phyloP scores from a whole-genome alignment of 2,329 filamentous ascomycete species.

The Cordyceps pruinosa region DNA sequence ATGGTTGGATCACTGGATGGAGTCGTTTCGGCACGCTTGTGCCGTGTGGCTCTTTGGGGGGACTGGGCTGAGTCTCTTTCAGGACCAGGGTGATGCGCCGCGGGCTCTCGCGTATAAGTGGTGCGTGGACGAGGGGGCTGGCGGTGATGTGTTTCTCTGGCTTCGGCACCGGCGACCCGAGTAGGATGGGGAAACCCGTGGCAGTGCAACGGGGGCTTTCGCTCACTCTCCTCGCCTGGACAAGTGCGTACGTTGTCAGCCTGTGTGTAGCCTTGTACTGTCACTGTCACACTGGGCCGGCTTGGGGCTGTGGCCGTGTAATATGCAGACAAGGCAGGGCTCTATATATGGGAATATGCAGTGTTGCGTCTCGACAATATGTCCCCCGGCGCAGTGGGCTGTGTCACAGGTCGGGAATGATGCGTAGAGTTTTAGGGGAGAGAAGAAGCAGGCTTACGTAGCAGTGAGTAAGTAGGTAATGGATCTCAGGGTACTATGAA shows the following conservation, averaged over 20 bases:
- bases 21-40: conserved; percentile 8
- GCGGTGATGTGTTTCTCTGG: neutral
- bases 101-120: conserved; percentile 1
- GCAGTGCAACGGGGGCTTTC: neutral
- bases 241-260: no score
- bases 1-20: conserved; percentile 6
- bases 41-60: conserved; percentile 1
- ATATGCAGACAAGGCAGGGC: neutral
- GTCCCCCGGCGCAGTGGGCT: no score
- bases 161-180: neutral
- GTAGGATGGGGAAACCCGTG: neutral
- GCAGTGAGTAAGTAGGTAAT: no score
- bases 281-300: no score
- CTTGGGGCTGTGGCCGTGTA: neutral
- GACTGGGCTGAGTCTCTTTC: neutral
- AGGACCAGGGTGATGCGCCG: neutral
- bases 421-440: no score
- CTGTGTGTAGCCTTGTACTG: no score
- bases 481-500: no score
- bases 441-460: no score
- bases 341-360: neutral
- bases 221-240: no score
- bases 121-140: neutral
- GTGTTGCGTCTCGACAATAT: neutral
- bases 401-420: no score